Percentiles rank a stretch among this genome's conserved stretches.
phyloP scores from a whole-genome alignment of 2,329 filamentous ascomycete genomes.

The Amauroascus verrucosus region DNA sequence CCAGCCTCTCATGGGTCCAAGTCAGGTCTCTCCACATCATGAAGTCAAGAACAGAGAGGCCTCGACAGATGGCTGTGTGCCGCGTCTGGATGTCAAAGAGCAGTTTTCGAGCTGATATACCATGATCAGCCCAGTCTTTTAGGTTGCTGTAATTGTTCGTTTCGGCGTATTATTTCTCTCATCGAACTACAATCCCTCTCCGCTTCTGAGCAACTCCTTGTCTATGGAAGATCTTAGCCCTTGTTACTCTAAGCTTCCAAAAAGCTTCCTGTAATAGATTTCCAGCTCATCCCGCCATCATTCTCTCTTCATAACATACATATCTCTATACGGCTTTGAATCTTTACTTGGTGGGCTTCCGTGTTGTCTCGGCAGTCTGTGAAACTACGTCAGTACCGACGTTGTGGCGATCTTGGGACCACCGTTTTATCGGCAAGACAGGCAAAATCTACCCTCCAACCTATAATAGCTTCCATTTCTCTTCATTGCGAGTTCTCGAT shows the following conservation, averaged over 20 bases:
- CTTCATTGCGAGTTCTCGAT: not conserved
- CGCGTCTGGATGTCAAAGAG: not conserved
- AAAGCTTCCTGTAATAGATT: not conserved
- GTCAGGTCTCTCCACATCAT: conserved; percentile 7
- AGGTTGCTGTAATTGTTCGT: not conserved
- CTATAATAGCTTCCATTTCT: not conserved
- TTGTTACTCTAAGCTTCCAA: conserved; percentile 2
- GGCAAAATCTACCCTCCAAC: not conserved
- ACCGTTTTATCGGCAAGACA: not conserved
- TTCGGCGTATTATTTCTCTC: not conserved
- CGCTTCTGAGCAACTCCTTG: not conserved
- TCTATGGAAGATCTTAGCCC: conserved; percentile 3
- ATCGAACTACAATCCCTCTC: not conserved
- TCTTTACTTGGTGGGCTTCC: not conserved
- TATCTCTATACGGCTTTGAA: not conserved
- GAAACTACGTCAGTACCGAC: not conserved
- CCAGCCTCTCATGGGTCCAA: not conserved
- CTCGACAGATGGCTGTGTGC: not conserved
- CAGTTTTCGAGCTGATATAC: not conserved
- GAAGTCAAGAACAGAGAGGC: not conserved
- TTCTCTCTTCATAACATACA: not conserved
- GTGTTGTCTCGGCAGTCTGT: not conserved
- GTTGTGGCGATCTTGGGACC: not conserved
- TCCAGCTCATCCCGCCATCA: not conserved
- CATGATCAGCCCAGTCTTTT: not conserved